Conservation (phyloP, 2,329 filamentous ascomycete genomes). For the Zymoseptoria brevis region DNA sequence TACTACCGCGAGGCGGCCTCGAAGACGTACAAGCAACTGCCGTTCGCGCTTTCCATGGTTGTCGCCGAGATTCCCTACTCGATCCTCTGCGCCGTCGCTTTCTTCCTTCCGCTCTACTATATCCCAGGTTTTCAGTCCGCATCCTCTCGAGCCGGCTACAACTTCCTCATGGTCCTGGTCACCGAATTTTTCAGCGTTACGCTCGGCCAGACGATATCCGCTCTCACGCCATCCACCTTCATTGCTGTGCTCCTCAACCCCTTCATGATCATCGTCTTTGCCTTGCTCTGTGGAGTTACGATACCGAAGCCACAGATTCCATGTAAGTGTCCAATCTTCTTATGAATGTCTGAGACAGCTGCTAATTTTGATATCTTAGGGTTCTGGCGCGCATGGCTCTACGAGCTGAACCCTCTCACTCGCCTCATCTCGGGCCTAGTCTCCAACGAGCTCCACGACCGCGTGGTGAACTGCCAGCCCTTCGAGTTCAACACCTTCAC, state of each 20-base stretch:
- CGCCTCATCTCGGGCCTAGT: conserved; percentile 74
- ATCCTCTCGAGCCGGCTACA: conserved; percentile 65
- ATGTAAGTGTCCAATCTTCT: conserved; percentile 13
- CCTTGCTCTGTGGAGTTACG: conserved; percentile 80
- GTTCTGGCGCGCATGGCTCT: conserved; percentile 75
- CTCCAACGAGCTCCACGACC: conserved; percentile 64
- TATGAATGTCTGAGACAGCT: too few species aligned
- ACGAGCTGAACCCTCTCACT: conserved; percentile 76
- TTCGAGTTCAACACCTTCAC: conserved; percentile 61
- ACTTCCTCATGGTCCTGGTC: conserved; percentile 76
- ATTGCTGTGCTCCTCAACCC: conserved; percentile 75
- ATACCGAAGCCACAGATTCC: conserved; percentile 73
- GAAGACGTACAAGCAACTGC: conserved; percentile 77
- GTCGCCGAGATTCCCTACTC: conserved; percentile 79
- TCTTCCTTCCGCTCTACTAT: conserved; percentile 80
- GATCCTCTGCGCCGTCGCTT: conserved; percentile 67
- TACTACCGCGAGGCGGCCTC: conserved; percentile 80
- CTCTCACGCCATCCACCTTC: conserved; percentile 69
- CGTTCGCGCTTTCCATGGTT: conserved; percentile 71
- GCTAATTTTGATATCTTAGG: too few species aligned
- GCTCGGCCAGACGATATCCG: conserved; percentile 66
- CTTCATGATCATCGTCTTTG: conserved; percentile 73
- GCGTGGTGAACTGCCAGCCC: conserved; percentile 52
- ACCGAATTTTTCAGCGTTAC: conserved; percentile 81
- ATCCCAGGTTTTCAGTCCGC: conserved; percentile 64